Evolutionary conservation across 192 early-diverging fungal genomes (phyloP).

Genomic region (Funneliformis mosseae): DNA sequence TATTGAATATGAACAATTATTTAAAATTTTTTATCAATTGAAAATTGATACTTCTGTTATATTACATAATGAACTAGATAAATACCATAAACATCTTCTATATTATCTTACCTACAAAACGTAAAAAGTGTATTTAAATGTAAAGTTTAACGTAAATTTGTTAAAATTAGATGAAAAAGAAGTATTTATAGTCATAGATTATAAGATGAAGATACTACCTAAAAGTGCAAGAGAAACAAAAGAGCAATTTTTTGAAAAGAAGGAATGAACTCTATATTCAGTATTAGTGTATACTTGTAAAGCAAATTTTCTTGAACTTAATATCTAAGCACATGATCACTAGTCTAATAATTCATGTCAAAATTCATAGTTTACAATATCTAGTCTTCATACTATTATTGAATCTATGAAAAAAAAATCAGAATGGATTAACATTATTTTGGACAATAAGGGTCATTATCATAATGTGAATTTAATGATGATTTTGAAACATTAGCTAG

Average conservation of each 20-base stretch:
- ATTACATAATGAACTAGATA: neutral
- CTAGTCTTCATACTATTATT: neutral
- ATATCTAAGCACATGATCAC: neutral
- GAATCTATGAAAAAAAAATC: neutral
- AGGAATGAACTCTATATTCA: neutral
- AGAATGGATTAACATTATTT: neutral
- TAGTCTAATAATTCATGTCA: neutral
- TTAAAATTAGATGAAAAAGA: neutral
- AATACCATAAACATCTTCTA: neutral
- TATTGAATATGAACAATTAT: neutral
- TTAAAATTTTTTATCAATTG: neutral
- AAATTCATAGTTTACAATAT: neutral
- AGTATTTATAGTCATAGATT: neutral
- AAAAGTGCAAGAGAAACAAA: neutral
- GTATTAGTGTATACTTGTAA: neutral
- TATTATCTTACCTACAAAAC: neutral
- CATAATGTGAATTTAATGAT: too few species aligned
- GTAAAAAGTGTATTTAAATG: neutral
- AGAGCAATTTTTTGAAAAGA: conserved; percentile 10
- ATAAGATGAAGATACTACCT: neutral
- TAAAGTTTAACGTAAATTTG: neutral
- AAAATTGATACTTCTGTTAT: neutral
- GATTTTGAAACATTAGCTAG: too few species aligned
- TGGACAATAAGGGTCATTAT: too few species aligned
- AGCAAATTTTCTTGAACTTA: neutral